Evolutionary conservation across 352 stramenopile species (phyloP), one percentile per base, ranked within the genome.

Genomic region (Pythium monospermum): DNA sequence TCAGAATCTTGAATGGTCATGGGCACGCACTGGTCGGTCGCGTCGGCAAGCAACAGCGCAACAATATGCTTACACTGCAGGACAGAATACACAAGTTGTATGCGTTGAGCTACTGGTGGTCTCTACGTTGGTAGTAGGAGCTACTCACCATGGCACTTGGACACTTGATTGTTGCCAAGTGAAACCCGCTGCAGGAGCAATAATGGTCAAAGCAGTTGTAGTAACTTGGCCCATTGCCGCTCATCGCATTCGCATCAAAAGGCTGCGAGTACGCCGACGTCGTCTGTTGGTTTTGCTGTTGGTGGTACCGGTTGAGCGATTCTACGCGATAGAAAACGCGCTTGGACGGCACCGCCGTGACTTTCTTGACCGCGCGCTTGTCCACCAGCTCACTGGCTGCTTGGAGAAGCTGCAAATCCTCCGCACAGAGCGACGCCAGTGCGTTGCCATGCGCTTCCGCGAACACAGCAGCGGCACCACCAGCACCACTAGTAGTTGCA

Each of bases 151-250:
- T 84, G 5, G 76, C 68, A 16, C 61, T 74, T 0, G 76, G 61
- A 23, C 63, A 59, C 48, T 61, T 66, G 27, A 73, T 57, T 0
- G 55, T 55, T 33, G 59, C 69, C 37, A 78, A 56, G 37, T 80
- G 71, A 63, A 87, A 87, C 4, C 60, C 61, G 12, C 56, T 57
- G 55, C 76, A 87, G 19, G 69, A 76, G 62, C 76, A 87, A 48
- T 84, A 87, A 46, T 87, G 76, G 37, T 70, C 55, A 26, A 85
- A 82, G 59, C 71, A 81, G 49, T 84, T 87, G 73, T 87, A 87
- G 59, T 82, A 87, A 37, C 73, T 83, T 4, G 73, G 65, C 3
- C 70, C 69, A 15, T 36, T 64, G n/a, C 69, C 68, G 23, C 57
- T 66, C 50, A 64, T 56, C 46, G 76, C 64, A 21, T 52, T 64